Evolutionary conservation across 1,139 yeast genomes (phyloP), one percentile per base, ranked within the genome.

Genomic region (Suhomyces taliae): DNA sequence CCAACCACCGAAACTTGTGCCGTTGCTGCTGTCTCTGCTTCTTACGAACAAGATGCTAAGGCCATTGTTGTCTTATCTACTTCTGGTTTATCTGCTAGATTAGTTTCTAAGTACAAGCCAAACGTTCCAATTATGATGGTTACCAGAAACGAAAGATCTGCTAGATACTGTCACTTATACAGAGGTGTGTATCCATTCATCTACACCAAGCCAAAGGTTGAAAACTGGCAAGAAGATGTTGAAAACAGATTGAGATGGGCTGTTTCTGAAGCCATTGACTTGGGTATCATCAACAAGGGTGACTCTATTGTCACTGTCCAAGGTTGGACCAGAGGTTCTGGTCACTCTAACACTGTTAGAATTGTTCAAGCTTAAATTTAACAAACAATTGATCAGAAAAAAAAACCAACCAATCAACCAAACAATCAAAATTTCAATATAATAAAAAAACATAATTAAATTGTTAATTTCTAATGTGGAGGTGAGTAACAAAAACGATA

Each of bases 281-380:
- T 91, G 64, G 96, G 96, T 59, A 84, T 93, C 72, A 78, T 93
- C 70, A 74, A 77, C 64, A 83, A 83, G 74, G 97, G 97, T 72
- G 97, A 90, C 71, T 79, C 88, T 52, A 87, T 90, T 64, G 90
- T 93, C 60, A 89, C 96, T 66, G 87, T 93, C 69, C 99, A 93
- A 82, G 99, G 99, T 71, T 93, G 97, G 95, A 89, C 96, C 67
- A 88, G 95, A 72, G 99, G 99, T 76, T 81, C 91, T 57, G 99
- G 99, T 69, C 97, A 93, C 83, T 88, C 99, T 67, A 93, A 93
- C 87, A 93, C 99, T 57, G 83, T 93, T 74, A 93, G 98, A 82
- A 70, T 77, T 60, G 79, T 78, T 52, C 78, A 74, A 62, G 80
- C 80, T 59, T 75, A 73, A 61, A 37, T 29, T 29, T 9, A 7